Percentiles rank a stretch among this genome's conserved stretches.
Evolutionary conservation across 2,329 filamentous ascomycete species (phyloP).

Genomic region (Ceratocystis variospora): DNA sequence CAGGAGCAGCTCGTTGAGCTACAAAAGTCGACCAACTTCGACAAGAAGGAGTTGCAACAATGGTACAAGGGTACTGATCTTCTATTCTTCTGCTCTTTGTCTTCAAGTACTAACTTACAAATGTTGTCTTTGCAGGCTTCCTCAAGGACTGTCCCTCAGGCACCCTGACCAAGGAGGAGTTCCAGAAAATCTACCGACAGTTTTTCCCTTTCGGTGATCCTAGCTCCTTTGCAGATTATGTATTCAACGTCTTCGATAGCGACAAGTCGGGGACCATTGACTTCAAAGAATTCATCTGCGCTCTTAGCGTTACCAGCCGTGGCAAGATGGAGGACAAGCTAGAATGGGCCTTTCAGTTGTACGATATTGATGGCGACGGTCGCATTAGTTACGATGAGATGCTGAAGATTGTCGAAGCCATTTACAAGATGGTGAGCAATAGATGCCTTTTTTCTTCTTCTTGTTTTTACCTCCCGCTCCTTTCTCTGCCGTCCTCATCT

Average conservation of each 20-base stretch:
- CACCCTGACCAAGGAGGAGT: constrained; percentile 94
- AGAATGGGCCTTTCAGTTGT: constrained; percentile 98
- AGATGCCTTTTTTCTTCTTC: constrained; percentile 18
- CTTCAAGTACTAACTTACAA: neutral
- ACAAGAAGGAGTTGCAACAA: constrained; percentile 99
- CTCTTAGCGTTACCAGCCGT: constrained; percentile 86
- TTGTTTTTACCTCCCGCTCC: neutral
- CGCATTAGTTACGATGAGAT: constrained; percentile 99
- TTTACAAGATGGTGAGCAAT: constrained; percentile 87
- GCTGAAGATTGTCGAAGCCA: constrained; percentile 95
- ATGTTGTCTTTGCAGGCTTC: constrained; percentile 51
- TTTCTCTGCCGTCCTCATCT: neutral
- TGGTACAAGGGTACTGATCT: constrained; percentile 85
- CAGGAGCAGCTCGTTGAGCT: constrained; percentile 91
- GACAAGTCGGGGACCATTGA: constrained; percentile 97
- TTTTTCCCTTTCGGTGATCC: constrained; percentile 99
- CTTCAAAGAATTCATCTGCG: constrained; percentile 99
- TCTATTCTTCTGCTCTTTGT: neutral
- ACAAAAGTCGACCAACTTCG: constrained; percentile 94
- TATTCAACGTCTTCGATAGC: constrained; percentile 97
- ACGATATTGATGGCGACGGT: constrained; percentile 96
- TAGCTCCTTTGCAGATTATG: constrained; percentile 93
- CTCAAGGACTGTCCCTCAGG: constrained; percentile 95
- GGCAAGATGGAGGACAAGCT: constrained; percentile 99
- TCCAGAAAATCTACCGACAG: constrained; percentile 98